Evolutionary conservation across 129 eudicot genomes (phyloP).

Genomic region (Tagetes patula): DNA sequence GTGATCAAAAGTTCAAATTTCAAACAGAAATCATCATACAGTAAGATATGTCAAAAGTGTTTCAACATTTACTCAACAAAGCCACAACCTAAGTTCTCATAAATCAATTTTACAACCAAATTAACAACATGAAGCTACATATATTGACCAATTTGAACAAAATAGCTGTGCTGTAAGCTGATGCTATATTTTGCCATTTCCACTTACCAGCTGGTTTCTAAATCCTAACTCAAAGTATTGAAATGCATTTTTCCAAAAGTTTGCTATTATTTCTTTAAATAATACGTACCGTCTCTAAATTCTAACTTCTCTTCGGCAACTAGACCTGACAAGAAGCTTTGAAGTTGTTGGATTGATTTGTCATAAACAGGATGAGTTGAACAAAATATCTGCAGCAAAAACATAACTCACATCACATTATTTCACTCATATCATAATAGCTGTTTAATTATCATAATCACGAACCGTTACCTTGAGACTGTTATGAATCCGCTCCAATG

Average conservation of each 20-base stretch:
- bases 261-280: conserved; percentile 49
- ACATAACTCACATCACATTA: neutral
- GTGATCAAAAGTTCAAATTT: neutral
- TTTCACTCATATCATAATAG: neutral
- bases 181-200: neutral
- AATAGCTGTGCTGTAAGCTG: neutral
- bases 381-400: conserved; percentile 75
- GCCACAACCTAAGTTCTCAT: neutral
- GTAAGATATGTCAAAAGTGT: neutral
- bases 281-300: conserved; percentile 74
- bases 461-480: conserved; percentile 68
- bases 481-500: conserved; percentile 86
- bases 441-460: conserved; percentile 9
- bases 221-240: neutral
- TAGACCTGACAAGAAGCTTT: conserved; percentile 78
- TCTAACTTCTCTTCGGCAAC: conserved; percentile 92
- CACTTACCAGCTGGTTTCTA: neutral
- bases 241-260: conserved; percentile 5
- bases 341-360: conserved; percentile 94
- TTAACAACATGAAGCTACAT: neutral
- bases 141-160: neutral
- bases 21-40: neutral
- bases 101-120: neutral
- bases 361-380: conserved; percentile 78
- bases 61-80: neutral